A percentile compares a stretch with the other conserved stretches of the same genome.
phyloP scores from a whole-genome alignment of 495 filamentous ascomycete genomes.

The Penicillium desertorum region DNA sequence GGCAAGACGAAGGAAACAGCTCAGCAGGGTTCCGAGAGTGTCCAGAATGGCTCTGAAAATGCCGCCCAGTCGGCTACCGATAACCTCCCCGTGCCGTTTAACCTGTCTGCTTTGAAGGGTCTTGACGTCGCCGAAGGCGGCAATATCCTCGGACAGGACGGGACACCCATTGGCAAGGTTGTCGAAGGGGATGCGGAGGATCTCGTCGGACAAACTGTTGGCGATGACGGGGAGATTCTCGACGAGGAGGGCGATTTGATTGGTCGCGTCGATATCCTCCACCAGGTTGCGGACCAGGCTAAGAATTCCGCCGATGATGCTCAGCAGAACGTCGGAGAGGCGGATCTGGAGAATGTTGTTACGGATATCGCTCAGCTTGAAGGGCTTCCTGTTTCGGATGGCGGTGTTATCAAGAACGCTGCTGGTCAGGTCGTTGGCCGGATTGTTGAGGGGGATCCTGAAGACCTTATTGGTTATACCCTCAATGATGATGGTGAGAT shows the following conservation, averaged over 20 bases:
- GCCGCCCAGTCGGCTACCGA: constrained; percentile 17
- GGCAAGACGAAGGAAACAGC: constrained; percentile 27
- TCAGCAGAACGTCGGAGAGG: constrained; percentile 19
- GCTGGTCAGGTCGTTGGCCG: constrained; percentile 57
- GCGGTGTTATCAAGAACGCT: constrained; percentile 54
- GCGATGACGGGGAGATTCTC: constrained; percentile 54
- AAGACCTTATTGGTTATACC: constrained; percentile 58
- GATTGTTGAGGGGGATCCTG: constrained; percentile 59
- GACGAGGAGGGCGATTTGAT: constrained; percentile 52
- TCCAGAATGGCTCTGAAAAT: constrained; percentile 26
- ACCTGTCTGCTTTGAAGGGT: constrained; percentile 67
- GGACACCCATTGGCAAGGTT: constrained; percentile 39
- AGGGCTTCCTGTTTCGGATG: constrained; percentile 56
- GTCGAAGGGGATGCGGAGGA: constrained; percentile 47
- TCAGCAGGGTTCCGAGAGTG: constrained; percentile 27
- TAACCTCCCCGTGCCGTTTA: constrained; percentile 34
- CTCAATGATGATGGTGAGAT: constrained; percentile 64
- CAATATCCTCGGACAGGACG: constrained; percentile 39
- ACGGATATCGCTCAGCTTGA: constrained; percentile 47
- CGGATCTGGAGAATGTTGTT: constrained; percentile 18
- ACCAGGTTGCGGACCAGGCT: constrained; percentile 34
- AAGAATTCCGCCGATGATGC: constrained; percentile 20
- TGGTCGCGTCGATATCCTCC: constrained; percentile 45
- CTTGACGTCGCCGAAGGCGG: constrained; percentile 57
- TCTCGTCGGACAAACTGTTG: constrained; percentile 48